Percentiles rank a stretch among this genome's conserved stretches.
These are phyloP conservation scores for Pythium sp. DNA, from an alignment of 352 stramenopile species.

Conservation along the genomic window DNA sequence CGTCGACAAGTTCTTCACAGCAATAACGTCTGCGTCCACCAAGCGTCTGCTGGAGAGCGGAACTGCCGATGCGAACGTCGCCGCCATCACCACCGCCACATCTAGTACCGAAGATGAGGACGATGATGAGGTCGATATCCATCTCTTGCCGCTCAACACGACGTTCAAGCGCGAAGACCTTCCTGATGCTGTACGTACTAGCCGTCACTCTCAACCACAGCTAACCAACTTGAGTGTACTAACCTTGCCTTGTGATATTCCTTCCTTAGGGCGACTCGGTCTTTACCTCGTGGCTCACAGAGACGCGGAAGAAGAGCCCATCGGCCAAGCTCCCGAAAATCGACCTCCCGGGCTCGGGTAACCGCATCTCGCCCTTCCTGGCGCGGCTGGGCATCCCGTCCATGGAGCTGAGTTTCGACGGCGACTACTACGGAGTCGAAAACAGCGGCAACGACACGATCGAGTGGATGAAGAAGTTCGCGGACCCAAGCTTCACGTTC, in stretches of 20 bases:
- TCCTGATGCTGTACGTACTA: slow-evolving; percentile 24
- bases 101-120: background rate
- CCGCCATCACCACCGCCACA: background rate
- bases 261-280: slow-evolving; percentile 46
- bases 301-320: slow-evolving; percentile 36
- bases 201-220: background rate
- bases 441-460: slow-evolving; percentile 55
- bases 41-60: background rate
- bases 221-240: background rate
- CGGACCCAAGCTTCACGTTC: slow-evolving; percentile 67
- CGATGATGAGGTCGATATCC: slow-evolving; percentile 31
- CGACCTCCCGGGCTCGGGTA: slow-evolving; percentile 40
- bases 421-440: slow-evolving; percentile 62
- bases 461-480: slow-evolving; percentile 78
- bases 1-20: slow-evolving; percentile 48
- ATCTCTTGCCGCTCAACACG: slow-evolving; percentile 59
- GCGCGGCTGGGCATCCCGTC: slow-evolving; percentile 69
- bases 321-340: slow-evolving; percentile 53
- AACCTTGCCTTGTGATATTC: background rate
- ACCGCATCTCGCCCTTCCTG: slow-evolving; percentile 71
- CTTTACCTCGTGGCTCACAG: slow-evolving; percentile 66
- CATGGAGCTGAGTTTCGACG: slow-evolving; percentile 71
- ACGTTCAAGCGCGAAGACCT: slow-evolving; percentile 67
- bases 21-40: background rate
- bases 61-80: background rate